Evolutionary conservation across 768 basidiomycete genomes (phyloP), one percentile per base, ranked within the genome.

Genomic region (Naganishia randhawae): DNA sequence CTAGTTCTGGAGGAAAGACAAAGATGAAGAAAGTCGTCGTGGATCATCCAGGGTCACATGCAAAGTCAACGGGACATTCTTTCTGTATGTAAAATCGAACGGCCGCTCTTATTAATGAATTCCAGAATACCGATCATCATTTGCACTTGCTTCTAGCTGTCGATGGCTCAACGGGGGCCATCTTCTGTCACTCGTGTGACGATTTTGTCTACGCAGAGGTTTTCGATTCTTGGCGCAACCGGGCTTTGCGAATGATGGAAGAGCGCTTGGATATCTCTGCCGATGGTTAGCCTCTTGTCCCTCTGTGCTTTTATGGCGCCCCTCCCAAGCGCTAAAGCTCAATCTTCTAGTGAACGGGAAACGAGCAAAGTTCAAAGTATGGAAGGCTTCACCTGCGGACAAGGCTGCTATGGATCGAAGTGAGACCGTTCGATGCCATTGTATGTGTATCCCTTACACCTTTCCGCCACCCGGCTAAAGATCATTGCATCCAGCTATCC

Each of bases 151-250:
- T n/a, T n/a, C n/a, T 72, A 93, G 92, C 88, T 73, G 85, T 86
- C 31, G 91, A 94, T 76, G 82, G 85, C 3, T 85, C 85, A 71
- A 85, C 87, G 0, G 92, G 92, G n/a, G 82, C 83, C 11, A 80
- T 93, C 1, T 93, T 85, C 74, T 94, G 92, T 76, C 77, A 81
- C 2, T 81, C 83, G 37, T 94, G 92, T 80, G 83, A 87, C 41
- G 88, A 92, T 75, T 87, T 91, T 68, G 83, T 91, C 27, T 88
- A 88, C 72, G 82, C 89, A 70, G 71, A 83, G 14, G 77, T 75
- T 1, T 74, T 91, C 39, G 85, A 86, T 45, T 76, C 80, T 9
- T 66, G 84, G 9, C 82, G 84, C 69, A 72, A 84, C 31, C 74
- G 81, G 5, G 81, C 84, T 3, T 76, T 83, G 10, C 73, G 89